These are phyloP conservation scores for Backusella tarrabulga DNA, from an alignment of 192 early-diverging fungal genomes.

Conservation along the genomic window DNA sequence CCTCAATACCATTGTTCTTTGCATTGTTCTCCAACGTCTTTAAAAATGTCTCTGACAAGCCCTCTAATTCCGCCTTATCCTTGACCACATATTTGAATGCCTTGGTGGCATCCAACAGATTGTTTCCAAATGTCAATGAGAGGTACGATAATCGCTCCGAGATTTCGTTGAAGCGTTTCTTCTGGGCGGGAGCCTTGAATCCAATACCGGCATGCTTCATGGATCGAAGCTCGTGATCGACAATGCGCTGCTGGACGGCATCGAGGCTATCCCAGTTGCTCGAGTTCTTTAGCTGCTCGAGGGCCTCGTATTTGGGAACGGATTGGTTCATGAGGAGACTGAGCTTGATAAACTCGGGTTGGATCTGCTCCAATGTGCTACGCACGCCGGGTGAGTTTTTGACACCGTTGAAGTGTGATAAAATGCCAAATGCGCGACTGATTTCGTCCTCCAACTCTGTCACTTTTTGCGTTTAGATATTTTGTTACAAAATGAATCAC, in stretches of 20 bases:
- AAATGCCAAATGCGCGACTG: slow-evolving; percentile 45
- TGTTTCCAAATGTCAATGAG: slow-evolving; percentile 49
- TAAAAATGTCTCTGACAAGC: slow-evolving; percentile 45
- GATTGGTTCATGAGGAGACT: slow-evolving; percentile 56
- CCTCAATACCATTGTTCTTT: slow-evolving; percentile 31
- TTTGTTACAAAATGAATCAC: background rate
- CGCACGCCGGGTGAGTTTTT: slow-evolving; percentile 52
- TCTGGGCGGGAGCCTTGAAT: slow-evolving; percentile 38
- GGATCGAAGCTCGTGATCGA: slow-evolving; percentile 41
- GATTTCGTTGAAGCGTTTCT: slow-evolving; percentile 51
- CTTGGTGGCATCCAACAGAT: slow-evolving; percentile 57
- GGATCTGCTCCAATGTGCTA: slow-evolving; percentile 46
- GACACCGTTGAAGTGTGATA: slow-evolving; percentile 53
- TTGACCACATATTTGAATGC: slow-evolving; percentile 44
- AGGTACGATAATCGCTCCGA: slow-evolving; percentile 47
- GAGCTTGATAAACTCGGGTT: slow-evolving; percentile 50
- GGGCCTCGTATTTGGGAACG: slow-evolving; percentile 49
- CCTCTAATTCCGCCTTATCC: slow-evolving; percentile 39
- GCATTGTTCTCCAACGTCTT: slow-evolving; percentile 45
- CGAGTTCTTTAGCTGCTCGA: slow-evolving; percentile 39
- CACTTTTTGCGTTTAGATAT: slow-evolving; percentile 23
- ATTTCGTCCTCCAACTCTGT: slow-evolving; percentile 49
- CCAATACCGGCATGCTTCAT: slow-evolving; percentile 55
- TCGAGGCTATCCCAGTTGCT: slow-evolving; percentile 38
- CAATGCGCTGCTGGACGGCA: slow-evolving; percentile 51